Evolutionary conservation across 2,329 filamentous ascomycete genomes (phyloP), one percentile per base, ranked within the genome.

Genomic region (Trichoderma koningiopsis): DNA sequence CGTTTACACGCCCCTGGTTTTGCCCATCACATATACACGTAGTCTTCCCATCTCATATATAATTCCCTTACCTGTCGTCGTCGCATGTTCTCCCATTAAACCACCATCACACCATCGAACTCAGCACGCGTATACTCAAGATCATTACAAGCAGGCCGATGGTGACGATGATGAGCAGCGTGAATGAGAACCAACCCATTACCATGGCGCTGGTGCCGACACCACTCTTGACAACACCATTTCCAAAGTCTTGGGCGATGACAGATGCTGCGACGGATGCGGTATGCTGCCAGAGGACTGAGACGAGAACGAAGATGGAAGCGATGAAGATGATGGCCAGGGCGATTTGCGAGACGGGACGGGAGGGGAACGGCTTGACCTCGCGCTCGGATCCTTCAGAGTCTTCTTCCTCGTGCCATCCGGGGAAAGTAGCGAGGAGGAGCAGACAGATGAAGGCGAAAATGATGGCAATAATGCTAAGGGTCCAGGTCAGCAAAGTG

Each of bases 131-230:
- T 78, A 97, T 96, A 82, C 94, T 97, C 79, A 98, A 83, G 76
- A 97, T 97, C 94, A 98, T 98, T 76, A 97, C 92, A 72, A 99
- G 84, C 80, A 98, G 81, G 68, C 95, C 96, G 76, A 98, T 96
- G 60, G 95, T 98, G 65, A 98, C 95, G 71, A 98, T 91, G 75
- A 99, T 97, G 73, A 99, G 86, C 65, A 98, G 81, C 27, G 92
- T 91, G 77, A 99, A 98, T 53, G 93, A 92, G 81, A 99, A 98
- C 96, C 96, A 99, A 70, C 96, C 96, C 77, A 99, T 86, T 22
- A 97, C 92, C 93, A 99, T 98, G 68, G 96, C 95, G 49, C 91
- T 92, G 60, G 93, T 94, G n/a, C 94, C 94, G 14, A 97, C 93
- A 40, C 94, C 94, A 68, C 91, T 93, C 79, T 87, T 89, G 69